phyloP scores from a whole-genome alignment of 2,329 filamentous ascomycete genomes.

The Ophiostoma sp. region DNA sequence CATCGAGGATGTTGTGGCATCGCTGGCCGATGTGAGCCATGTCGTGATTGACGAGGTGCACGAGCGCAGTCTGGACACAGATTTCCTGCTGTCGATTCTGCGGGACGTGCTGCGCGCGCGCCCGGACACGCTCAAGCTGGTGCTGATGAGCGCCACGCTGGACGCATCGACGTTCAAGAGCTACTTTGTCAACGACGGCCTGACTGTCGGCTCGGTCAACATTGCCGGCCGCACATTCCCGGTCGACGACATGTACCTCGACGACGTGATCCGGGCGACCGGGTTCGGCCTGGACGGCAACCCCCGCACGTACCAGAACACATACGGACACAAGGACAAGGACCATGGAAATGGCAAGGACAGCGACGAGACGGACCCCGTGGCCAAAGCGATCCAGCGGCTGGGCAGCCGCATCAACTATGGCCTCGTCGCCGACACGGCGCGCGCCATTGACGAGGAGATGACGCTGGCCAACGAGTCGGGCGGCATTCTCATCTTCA shows the following conservation, averaged over 20 bases:
- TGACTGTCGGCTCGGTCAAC: conserved; percentile 72
- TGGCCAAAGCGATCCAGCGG: conserved; percentile 66
- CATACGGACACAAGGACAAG: background rate
- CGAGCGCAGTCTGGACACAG: conserved; percentile 88
- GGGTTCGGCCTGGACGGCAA: conserved; percentile 52
- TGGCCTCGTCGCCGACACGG: conserved; percentile 72
- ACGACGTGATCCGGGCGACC: conserved; percentile 77
- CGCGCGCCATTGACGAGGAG: conserved; percentile 74
- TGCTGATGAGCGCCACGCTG: conserved; percentile 94
- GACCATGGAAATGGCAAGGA: conserved; percentile 3
- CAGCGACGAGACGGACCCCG: conserved; percentile 42
- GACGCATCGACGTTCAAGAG: conserved; percentile 78
- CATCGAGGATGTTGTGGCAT: conserved; percentile 72
- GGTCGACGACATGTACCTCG: conserved; percentile 82
- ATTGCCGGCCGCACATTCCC: conserved; percentile 87
- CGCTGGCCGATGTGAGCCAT: conserved; percentile 85
- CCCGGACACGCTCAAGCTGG: conserved; percentile 70
- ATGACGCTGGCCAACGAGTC: conserved; percentile 59
- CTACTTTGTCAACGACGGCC: conserved; percentile 69
- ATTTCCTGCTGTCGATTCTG: conserved; percentile 84
- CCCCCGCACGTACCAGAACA: conserved; percentile 4
- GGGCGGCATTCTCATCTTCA: conserved; percentile 90
- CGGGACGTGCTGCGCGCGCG: conserved; percentile 71
- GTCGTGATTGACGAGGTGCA: conserved; percentile 96
- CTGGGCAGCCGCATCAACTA: conserved; percentile 88